Evolutionary conservation across 2,329 filamentous ascomycete genomes (phyloP), one percentile per base, ranked within the genome.

Genomic region (Botrytis galanthina): DNA sequence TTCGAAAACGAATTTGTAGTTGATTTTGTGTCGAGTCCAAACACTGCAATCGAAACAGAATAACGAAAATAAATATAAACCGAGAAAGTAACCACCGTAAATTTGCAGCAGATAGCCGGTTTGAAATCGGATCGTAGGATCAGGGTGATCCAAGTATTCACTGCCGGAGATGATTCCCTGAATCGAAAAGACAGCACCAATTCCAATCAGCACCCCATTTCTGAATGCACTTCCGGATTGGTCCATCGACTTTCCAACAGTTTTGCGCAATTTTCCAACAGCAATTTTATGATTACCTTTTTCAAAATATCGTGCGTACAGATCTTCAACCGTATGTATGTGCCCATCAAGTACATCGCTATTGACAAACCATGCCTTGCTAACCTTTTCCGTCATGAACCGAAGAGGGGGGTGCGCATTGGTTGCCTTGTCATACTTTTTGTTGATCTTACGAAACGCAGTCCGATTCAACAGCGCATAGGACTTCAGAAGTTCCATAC

Each of bases 1-100:
- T 83, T 99, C 96, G 80, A 99, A 99, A 78, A 98, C 94, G 82
- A 98, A 98, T 71, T 92, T 89, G 81, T 98, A 98, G 81, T 99
- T 99, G 83, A 99, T 93, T 82, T 95, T 97, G 81, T 91, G 90
- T 70, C 85, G 85, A 9, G 90, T 89, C 94, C 95, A 99, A 26
- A 97, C 83, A 73, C 91, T 90, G 81, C 95, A 97, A 79, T 94
- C 91, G 51, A 97, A 79, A 79, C 92, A 94, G 80, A 98, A 98
- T n/a, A 97, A 84, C 16, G 92, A 84, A 79, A 97, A 91, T 32
- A 98, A 85, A 62, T 94, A 87, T 8, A 97, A 86, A 82, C 93
- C 90, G 42, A 98, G 85, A 78, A 97, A 97, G 81, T 97, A 98
- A 1, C 96, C 96, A 18, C 87, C 96, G 81, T 99, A 99, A 26